Evolutionary conservation across 495 filamentous ascomycete genomes (phyloP), one percentile per base, ranked within the genome.

Genomic region (Acidiella bohemica): DNA sequence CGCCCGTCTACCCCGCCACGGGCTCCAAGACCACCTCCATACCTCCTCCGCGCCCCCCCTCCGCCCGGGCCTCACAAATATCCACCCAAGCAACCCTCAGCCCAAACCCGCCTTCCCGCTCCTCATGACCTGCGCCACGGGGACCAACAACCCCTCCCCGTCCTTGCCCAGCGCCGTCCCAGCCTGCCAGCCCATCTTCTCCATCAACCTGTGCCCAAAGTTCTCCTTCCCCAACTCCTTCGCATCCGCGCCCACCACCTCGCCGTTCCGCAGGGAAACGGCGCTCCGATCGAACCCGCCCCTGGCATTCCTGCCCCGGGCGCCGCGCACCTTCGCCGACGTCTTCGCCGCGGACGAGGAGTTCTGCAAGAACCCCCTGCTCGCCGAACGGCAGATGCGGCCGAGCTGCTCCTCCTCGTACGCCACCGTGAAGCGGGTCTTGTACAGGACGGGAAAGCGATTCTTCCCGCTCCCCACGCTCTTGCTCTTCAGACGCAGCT

Each of bases 161-260:
- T 90, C 77, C 8, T 67, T 51, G 29, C 90, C 90, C n/a, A 99
- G 67, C 5, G 78, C 80, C 59, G 78, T 96, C 4, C 90, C 90
- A 32, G 72, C 77, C 44, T 69, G 80, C 84, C 92, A 99, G 13
- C 90, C 90, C 90, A 96, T 96, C 63, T 88, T 96, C 59, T 94
- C 86, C 38, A 99, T 56, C 80, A 99, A 84, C 3, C 75, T 76
- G 30, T 84, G 70, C 16, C 90, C 90, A 49, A 70, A 79, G 45
- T 94, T 99, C 33, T 81, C 84, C 3, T 61, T 66, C 1, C 84
- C 83, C 19, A 99, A 66, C 58, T 93, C 88, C 2, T 83, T 79
- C 0, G 87, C 90, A 23, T 72, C 70, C 9, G 70, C 83, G 29
- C 88, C 90, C 14, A 95, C 86, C 30, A 93, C 62, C 41, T 95